Evolutionary conservation across 495 filamentous ascomycete genomes (phyloP).

Genomic region (Hypomontagnella submonticulosa): DNA sequence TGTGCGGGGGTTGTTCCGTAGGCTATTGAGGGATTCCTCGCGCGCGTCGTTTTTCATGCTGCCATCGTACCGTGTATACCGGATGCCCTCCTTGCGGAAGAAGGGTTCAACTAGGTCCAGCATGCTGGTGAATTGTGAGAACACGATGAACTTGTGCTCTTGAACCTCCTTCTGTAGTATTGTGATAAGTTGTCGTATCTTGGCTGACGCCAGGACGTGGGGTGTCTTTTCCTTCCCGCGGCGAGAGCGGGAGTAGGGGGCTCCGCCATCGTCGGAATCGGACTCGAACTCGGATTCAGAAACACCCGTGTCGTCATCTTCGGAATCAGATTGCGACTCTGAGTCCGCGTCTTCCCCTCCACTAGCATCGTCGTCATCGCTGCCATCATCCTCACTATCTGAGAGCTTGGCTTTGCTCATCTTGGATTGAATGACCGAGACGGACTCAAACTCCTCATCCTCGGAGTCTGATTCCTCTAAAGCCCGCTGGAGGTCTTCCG

Average conservation of each 20-base stretch:
- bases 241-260: conserved; percentile 20
- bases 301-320: conserved; percentile 46
- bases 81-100: conserved; percentile 74
- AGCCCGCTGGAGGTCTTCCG: conserved; percentile 39
- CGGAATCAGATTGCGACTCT: conserved; percentile 53
- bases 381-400: conserved; percentile 24
- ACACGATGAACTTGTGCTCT: conserved; percentile 94
- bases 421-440: conserved; percentile 54
- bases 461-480: conserved; percentile 49
- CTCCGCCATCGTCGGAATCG: conserved; percentile 58
- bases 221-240: conserved; percentile 49
- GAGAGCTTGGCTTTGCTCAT: conserved; percentile 39
- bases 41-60: conserved; percentile 93
- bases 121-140: conserved; percentile 86
- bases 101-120: conserved; percentile 96
- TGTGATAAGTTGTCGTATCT: conserved; percentile 84
- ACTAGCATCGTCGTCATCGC: conserved; percentile 36
- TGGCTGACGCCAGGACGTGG: conserved; percentile 77
- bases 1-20: conserved; percentile 75
- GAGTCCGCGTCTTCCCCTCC: conserved; percentile 46
- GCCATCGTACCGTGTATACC: conserved; percentile 91
- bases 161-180: conserved; percentile 82
- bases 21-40: conserved; percentile 77
- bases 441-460: conserved; percentile 52
- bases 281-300: conserved; percentile 54